These are phyloP conservation scores for Solanum lycopersicoides DNA, from an alignment of 257 asterid genomes.

Conservation along the genomic window DNA sequence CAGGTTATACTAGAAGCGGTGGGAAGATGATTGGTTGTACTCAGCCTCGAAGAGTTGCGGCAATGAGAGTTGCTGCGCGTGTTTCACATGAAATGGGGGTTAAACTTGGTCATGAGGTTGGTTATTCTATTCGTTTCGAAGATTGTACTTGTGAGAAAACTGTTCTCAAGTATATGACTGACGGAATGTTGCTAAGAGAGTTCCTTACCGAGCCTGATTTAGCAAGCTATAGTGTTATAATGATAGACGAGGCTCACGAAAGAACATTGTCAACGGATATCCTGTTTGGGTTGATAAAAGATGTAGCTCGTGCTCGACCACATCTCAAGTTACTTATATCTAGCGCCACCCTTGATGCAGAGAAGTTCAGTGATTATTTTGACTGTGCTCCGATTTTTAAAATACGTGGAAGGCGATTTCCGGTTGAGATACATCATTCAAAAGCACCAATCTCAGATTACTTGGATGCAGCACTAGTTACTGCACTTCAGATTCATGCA, in stretches of 20 bases:
- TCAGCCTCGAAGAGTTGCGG: conserved; percentile 96
- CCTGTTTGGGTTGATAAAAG: conserved; percentile 86
- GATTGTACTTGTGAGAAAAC: conserved; percentile 92
- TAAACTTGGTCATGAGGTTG: conserved; percentile 88
- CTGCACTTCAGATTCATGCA: conserved; percentile 63
- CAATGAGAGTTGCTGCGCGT: conserved; percentile 95
- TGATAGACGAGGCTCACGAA: conserved; percentile 99
- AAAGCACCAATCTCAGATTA: conserved; percentile 83
- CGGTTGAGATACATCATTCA: conserved; percentile 47
- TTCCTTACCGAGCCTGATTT: conserved; percentile 96
- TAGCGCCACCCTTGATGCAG: conserved; percentile 69
- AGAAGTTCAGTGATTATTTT: conserved; percentile 25
- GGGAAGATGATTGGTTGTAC: conserved; percentile 86
- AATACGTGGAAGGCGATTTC: conserved; percentile 73
- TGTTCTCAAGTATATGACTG: conserved; percentile 82
- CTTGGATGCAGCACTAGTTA: conserved; percentile 60
- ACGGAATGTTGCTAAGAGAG: conserved; percentile 86
- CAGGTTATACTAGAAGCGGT: conserved; percentile 68
- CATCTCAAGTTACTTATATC: conserved; percentile 44
- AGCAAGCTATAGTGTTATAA: conserved; percentile 76
- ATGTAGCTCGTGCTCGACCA: conserved; percentile 1
- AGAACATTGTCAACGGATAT: conserved; percentile 87
- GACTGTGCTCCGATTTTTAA: conserved; percentile 18
- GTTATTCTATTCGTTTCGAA: conserved; percentile 91
- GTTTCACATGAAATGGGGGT: conserved; percentile 92